These are phyloP conservation scores for Talaromyces piceae DNA, from an alignment of 2,329 filamentous ascomycete genomes.

Conservation along the genomic window DNA sequence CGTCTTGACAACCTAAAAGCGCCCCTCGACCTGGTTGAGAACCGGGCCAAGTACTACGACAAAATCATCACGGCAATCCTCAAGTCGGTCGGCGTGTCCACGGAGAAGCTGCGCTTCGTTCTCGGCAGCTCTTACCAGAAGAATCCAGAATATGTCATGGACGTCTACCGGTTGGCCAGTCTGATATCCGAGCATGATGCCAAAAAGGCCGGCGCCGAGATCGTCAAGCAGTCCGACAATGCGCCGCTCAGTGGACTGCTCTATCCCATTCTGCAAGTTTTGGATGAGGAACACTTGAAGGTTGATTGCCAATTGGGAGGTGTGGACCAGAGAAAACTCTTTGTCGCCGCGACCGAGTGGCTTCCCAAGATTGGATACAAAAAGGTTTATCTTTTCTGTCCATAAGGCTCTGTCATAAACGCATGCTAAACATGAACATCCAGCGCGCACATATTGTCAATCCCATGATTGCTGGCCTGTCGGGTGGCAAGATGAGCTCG, in stretches of 20 bases:
- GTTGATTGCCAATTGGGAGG: slow-evolving; percentile 77
- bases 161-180: slow-evolving; percentile 68
- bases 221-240: slow-evolving; percentile 86
- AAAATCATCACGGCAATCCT: slow-evolving; percentile 67
- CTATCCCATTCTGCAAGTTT: slow-evolving; percentile 80
- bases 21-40: slow-evolving; percentile 76
- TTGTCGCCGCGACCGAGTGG: slow-evolving; percentile 75
- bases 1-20: slow-evolving; percentile 56
- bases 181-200: slow-evolving; percentile 71
- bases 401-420: not conserved
- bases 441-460: slow-evolving; percentile 65
- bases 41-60: slow-evolving; percentile 77
- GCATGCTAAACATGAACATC: not conserved
- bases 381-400: slow-evolving; percentile 20
- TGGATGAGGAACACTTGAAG: slow-evolving; percentile 83
- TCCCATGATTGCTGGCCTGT: slow-evolving; percentile 81
- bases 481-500: slow-evolving; percentile 80
- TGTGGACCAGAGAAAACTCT: slow-evolving; percentile 1
- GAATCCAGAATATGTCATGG: slow-evolving; percentile 67
- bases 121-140: slow-evolving; percentile 75
- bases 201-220: slow-evolving; percentile 83
- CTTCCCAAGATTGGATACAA: slow-evolving; percentile 80
- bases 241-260: slow-evolving; percentile 65
- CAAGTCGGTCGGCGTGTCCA: slow-evolving; percentile 68
- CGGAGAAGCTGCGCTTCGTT: slow-evolving; percentile 74